phyloP scores from a whole-genome alignment of 2,329 filamentous ascomycete species.

The Talaromyces piceae region DNA sequence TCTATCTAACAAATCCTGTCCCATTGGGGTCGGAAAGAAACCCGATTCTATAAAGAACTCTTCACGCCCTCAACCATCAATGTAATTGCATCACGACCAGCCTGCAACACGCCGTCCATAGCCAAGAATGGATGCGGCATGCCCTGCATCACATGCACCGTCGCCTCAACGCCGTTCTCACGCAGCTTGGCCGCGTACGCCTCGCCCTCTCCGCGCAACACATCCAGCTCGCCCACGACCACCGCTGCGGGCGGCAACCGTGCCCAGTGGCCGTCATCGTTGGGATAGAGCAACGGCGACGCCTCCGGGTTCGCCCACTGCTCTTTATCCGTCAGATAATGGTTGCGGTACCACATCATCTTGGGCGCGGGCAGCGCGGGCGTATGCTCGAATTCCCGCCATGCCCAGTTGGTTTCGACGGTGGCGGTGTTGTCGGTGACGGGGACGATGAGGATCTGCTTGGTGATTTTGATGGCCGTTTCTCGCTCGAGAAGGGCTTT shows the following conservation, averaged over 20 bases:
- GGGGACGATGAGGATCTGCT: constrained; percentile 51
- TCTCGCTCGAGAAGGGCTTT: constrained; percentile 35
- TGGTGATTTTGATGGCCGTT: constrained; percentile 33
- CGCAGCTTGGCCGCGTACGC: constrained; percentile 44
- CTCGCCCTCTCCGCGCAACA: constrained; percentile 49
- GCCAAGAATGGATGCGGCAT: constrained; percentile 54
- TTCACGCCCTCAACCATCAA: constrained; percentile 32
- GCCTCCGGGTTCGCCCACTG: constrained; percentile 47
- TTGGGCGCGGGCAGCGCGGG: constrained; percentile 49
- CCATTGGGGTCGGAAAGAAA: no score
- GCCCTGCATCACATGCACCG: constrained; percentile 46
- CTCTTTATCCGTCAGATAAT: constrained; percentile 46
- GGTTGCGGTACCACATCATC: constrained; percentile 55
- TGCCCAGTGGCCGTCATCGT: constrained; percentile 36
- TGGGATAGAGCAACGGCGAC: constrained; percentile 46
- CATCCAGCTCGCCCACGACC: constrained; percentile 50
- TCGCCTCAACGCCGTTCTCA: constrained; percentile 40
- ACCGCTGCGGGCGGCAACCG: constrained; percentile 45
- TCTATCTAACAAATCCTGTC: not conserved
- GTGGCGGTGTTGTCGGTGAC: constrained; percentile 52
- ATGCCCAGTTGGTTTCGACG: constrained; percentile 39
- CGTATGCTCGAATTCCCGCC: constrained; percentile 44
- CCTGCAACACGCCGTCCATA: constrained; percentile 50
- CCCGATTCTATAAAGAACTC: constrained; percentile 1
- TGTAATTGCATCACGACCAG: constrained; percentile 46